Conservation (phyloP, 371 early-diverging fungal species). For the Coemansia sp. region DNA sequence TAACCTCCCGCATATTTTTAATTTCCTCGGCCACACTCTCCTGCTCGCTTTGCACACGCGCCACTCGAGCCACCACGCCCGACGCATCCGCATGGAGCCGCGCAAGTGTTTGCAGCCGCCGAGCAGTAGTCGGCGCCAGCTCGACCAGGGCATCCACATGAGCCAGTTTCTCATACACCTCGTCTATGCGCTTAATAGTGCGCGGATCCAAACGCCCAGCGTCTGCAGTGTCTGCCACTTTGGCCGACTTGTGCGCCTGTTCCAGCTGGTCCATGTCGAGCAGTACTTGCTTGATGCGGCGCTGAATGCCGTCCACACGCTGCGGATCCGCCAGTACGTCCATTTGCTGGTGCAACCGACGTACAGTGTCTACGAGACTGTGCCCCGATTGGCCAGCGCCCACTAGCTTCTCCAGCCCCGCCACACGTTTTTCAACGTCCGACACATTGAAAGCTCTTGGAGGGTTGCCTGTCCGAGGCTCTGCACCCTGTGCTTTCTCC, state of each 20-base stretch:
- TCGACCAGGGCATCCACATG: conserved; percentile 76
- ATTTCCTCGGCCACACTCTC: conserved; percentile 67
- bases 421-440: conserved; percentile 76
- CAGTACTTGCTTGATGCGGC: conserved; percentile 68
- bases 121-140: conserved; percentile 75
- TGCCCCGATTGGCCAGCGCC: conserved; percentile 62
- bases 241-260: conserved; percentile 17
- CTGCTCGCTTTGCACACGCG: conserved; percentile 72
- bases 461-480: conserved; percentile 15
- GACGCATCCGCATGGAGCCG: conserved; percentile 80
- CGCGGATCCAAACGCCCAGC: conserved; percentile 35
- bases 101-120: conserved; percentile 77
- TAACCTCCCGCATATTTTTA: conserved; percentile 62
- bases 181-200: conserved; percentile 60
- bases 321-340: conserved; percentile 74
- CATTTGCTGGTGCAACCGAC: conserved; percentile 78
- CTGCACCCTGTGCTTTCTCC: conserved; percentile 41
- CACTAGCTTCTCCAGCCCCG: conserved; percentile 72
- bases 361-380: conserved; percentile 65
- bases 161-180: conserved; percentile 69
- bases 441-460: conserved; percentile 16
- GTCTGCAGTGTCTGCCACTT: neutral
- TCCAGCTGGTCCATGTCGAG: conserved; percentile 74
- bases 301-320: conserved; percentile 70
- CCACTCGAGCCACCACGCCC: conserved; percentile 71